Percentiles rank a stretch among this genome's conserved stretches.
phyloP scores from a whole-genome alignment of 495 filamentous ascomycete genomes.

The Penicillium pulvis region DNA sequence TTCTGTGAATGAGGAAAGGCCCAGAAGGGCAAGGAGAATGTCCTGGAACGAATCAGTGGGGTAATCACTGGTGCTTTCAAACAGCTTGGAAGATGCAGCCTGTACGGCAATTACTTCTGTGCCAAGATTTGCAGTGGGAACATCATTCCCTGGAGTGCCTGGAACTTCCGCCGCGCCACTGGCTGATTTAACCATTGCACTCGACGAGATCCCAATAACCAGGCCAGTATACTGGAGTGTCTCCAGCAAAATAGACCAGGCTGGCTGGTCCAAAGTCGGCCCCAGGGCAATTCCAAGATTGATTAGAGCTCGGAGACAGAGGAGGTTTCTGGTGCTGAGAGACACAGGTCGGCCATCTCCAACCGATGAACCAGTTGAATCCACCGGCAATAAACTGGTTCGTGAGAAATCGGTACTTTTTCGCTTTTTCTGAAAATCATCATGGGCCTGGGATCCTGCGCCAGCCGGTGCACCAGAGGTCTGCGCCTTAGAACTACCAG shows the following conservation, averaged over 20 bases:
- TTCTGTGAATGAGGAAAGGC: slow-evolving; percentile 54
- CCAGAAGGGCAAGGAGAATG: slow-evolving; percentile 72
- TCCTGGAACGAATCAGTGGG: slow-evolving; percentile 79
- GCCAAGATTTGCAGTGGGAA: slow-evolving; percentile 61
- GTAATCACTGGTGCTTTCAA: slow-evolving; percentile 88
- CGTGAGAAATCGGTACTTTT: slow-evolving; percentile 30
- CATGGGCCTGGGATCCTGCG: slow-evolving; percentile 24
- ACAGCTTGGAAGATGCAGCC: slow-evolving; percentile 79
- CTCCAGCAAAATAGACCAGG: slow-evolving; percentile 89
- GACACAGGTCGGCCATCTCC: slow-evolving; percentile 41
- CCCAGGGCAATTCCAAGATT: slow-evolving; percentile 95
- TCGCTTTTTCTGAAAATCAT: slow-evolving; percentile 43
- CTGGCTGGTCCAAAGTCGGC: slow-evolving; percentile 72
- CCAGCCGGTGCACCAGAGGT: slow-evolving; percentile 10
- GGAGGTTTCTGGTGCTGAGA: slow-evolving; percentile 83
- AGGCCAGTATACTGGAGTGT: slow-evolving; percentile 90
- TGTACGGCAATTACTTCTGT: slow-evolving; percentile 86
- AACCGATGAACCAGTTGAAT: slow-evolving; percentile 21
- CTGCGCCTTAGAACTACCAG: slow-evolving; percentile 46
- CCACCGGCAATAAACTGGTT: slow-evolving; percentile 21
- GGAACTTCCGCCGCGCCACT: slow-evolving; percentile 32
- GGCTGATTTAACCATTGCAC: slow-evolving; percentile 34
- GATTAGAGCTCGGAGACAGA: slow-evolving; percentile 85
- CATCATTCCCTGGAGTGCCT: slow-evolving; percentile 42
- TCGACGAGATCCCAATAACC: slow-evolving; percentile 64